These are phyloP conservation scores for Annulohypoxylon truncatum DNA, from an alignment of 2,329 filamentous ascomycete genomes.

Conservation along the genomic window DNA sequence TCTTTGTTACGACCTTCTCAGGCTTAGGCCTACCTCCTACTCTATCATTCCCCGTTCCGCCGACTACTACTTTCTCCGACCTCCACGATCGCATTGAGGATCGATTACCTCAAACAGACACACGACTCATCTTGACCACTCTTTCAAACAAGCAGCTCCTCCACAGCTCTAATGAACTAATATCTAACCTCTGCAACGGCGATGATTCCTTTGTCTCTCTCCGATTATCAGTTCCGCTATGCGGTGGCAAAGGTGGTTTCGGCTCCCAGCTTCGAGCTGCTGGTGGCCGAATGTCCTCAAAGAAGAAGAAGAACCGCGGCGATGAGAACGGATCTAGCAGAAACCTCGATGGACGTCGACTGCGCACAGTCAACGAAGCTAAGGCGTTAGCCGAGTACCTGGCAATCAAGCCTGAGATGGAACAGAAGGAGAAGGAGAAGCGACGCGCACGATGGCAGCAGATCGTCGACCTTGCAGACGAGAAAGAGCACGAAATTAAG, in stretches of 20 bases:
- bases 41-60: slow-evolving; percentile 77
- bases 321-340: slow-evolving; percentile 91
- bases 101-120: slow-evolving; percentile 68
- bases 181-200: slow-evolving; percentile 69
- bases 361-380: slow-evolving; percentile 93
- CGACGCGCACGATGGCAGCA: slow-evolving; percentile 87
- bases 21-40: slow-evolving; percentile 87
- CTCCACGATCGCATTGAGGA: slow-evolving; percentile 72
- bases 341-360: slow-evolving; percentile 88
- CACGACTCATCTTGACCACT: slow-evolving; percentile 82
- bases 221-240: slow-evolving; percentile 80
- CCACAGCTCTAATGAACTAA: slow-evolving; percentile 61
- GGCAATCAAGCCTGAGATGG: slow-evolving; percentile 97
- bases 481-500: slow-evolving; percentile 83
- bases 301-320: slow-evolving; percentile 83
- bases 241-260: slow-evolving; percentile 97
- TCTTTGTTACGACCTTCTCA: slow-evolving; percentile 86
- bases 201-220: slow-evolving; percentile 81
- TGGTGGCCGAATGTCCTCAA: slow-evolving; percentile 97
- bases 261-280: slow-evolving; percentile 96
- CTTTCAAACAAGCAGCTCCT: slow-evolving; percentile 78
- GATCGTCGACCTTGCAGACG: slow-evolving; percentile 86
- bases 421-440: slow-evolving; percentile 90
- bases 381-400: slow-evolving; percentile 96
- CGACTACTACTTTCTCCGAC: slow-evolving; percentile 73